Evolutionary conservation across 441 rosid species (phyloP).

Genomic region (Populus hybrid): DNA sequence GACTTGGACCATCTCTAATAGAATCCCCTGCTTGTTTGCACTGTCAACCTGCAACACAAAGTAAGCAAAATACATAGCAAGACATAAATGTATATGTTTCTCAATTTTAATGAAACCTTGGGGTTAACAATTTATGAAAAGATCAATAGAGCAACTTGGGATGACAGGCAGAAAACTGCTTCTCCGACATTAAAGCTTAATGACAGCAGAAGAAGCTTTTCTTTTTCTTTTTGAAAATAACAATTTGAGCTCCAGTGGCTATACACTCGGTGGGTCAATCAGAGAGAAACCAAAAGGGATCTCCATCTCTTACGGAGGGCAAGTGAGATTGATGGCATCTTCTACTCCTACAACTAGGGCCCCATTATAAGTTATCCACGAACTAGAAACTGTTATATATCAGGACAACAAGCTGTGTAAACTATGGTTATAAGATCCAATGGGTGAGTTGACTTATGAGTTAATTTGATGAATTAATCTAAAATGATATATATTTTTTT

Average conservation of each 20-base stretch:
- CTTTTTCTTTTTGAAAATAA: background rate
- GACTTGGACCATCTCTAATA: conserved; percentile 91
- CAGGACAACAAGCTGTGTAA: background rate
- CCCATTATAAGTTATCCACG: background rate
- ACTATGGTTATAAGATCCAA: background rate
- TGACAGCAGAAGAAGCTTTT: background rate
- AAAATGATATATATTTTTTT: no score
- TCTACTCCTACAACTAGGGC: background rate
- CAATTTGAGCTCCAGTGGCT: background rate
- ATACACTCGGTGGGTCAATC: conserved; percentile 13
- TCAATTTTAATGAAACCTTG: background rate
- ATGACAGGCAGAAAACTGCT: no score
- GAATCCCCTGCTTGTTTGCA: conserved; percentile 80
- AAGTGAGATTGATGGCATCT: background rate
- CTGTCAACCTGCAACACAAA: conserved; percentile 69
- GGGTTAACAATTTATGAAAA: background rate
- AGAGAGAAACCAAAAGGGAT: background rate
- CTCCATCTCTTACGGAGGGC: background rate
- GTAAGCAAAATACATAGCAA: no score
- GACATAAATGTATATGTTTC: conserved; percentile 11
- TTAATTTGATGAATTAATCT: background rate
- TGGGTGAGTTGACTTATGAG: background rate
- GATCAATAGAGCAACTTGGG: background rate
- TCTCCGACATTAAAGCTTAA: no score
- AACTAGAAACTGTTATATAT: background rate